Evolutionary conservation across 1,284 basidiomycete species (phyloP), one percentile per base, ranked within the genome.

Genomic region (Tilletia walkeri): DNA sequence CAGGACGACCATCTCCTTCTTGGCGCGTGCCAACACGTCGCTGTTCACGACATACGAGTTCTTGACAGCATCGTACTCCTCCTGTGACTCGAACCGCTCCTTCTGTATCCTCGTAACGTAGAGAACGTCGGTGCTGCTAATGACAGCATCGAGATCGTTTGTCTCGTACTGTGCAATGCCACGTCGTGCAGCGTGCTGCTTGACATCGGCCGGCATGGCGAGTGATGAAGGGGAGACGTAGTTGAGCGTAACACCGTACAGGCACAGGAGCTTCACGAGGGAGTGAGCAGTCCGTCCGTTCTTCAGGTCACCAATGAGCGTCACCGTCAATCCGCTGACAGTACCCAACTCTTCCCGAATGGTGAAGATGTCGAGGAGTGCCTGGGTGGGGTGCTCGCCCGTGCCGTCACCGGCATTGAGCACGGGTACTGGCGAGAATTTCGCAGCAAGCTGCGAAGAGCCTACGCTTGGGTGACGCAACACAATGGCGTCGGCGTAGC

Each of bases 301-400:
- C 88, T 98, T 98, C 79, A 99, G 88, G 85, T 99, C 96, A 72
- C 96, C 96, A 9, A 99, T 75, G 85, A 86, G 85, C 10, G 96
- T 99, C 82, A 99, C 91, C 14, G 93, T 95, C 70, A 93, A 90
- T 65, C 95, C 96, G 82, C 97, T 98, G 75, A 99, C 94, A 0
- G 95, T 98, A 74, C 96, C 96, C 59, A 99, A 89, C 86, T 99
- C 96, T 66, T 93, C 95, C 65, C 96, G 94, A 79, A 99, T 99
- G 56, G 95, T 97, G 85, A 94, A 99, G 38, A 97, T 90, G 83
- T 99, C 96, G 72, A 99, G 86, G 48, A 77, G 69, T 10, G 76
- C 75, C 47, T 97, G 96, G 5, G 94, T 96, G 1, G 95, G 96
- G 85, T 99, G 96, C 85, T 99, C 96, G 72, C 96, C 96, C 69